Base-by-base conservation (phyloP, 148 eudicot species). In the Pharnaceum exiguum region DNA sequence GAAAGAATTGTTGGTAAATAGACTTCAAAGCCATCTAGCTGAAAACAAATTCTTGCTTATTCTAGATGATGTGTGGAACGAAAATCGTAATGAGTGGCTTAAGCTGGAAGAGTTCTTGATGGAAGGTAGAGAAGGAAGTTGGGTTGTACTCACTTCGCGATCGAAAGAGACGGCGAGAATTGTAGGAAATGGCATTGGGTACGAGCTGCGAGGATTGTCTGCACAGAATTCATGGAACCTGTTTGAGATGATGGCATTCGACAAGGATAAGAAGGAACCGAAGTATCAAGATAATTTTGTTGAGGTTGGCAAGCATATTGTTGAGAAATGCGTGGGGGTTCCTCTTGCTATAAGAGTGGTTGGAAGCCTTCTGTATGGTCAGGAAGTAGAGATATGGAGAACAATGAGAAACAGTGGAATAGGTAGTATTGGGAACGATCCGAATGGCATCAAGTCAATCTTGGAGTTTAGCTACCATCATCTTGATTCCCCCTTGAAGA, bases 141-240 rank as follows among this genome's bases (percentile, higher is more conserved):
- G 56, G 44, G 53, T 79, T 46, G 2, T 79, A 16, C 65, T 68
- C 15, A 73, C 87, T 19, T 67, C 81, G 1, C 79, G 83, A 2
- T 70, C 70, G 2, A 60, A 27, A 12, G 18, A 27, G 26, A 69
- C 60, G 2, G 77, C 77, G 22, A 55, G 19, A 2, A 66, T 56
- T 2, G 60, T 69, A 7, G 81, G 78, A n/a, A n/a, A 66, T 7
- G 26, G 36, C 42, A 35, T 57, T 3, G n/a, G 44, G 0, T 47
- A 60, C 26, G 57, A 60, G 25, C 49, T 82, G 38, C 1, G 56
- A 3, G 66, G 67, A 10, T 66, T 82, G 11, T 56, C 70, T 2
- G 52, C 59, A 11, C 62, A 27, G 8, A 45, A 72, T 45, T 56
- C 76, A 0, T 67, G 74, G 70, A 19, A 42, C 10, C 59, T 82